Evolutionary conservation across 305 asterid genomes (phyloP).

Genomic region (Petunia hybrid): DNA sequence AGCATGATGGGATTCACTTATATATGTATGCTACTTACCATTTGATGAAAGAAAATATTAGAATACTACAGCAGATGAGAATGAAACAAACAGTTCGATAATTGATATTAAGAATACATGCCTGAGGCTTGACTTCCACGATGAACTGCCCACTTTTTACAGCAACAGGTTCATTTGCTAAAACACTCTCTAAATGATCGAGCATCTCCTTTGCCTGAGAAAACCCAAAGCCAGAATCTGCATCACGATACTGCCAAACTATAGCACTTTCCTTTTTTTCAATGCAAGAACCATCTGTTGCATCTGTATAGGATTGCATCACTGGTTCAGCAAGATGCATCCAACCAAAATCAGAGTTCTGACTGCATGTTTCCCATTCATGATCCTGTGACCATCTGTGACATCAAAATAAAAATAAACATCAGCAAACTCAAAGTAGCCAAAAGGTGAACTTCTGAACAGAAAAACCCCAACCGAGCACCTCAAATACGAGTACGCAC

Average conservation of each 20-base stretch:
- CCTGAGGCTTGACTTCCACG: slow-evolving; percentile 51
- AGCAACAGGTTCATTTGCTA: slow-evolving; percentile 48
- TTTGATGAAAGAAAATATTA: neutral
- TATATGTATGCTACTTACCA: neutral
- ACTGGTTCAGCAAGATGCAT: slow-evolving; percentile 46
- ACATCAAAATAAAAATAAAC: neutral
- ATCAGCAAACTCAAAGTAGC: neutral
- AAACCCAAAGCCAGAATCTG: slow-evolving; percentile 44
- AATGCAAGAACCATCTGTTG: slow-evolving; percentile 47
- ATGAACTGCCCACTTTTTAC: slow-evolving; percentile 49
- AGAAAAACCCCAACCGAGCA: neutral
- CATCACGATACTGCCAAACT: slow-evolving; percentile 51
- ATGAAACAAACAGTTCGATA: neutral
- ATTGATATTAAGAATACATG: slow-evolving; percentile 35
- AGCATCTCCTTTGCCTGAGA: slow-evolving; percentile 49
- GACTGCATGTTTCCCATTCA: slow-evolving; percentile 42
- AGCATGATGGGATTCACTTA: neutral
- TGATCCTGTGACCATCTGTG: slow-evolving; percentile 45
- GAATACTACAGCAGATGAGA: slow-evolving; percentile 1
- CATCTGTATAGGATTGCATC: slow-evolving; percentile 41
- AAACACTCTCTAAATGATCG: slow-evolving; percentile 46
- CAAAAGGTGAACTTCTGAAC: neutral
- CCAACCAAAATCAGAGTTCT: slow-evolving; percentile 45
- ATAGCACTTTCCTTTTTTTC: slow-evolving; percentile 47
- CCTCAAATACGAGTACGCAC: slow-evolving; percentile 3